A percentile compares a stretch with the other conserved stretches of the same genome.
phyloP scores from a whole-genome alignment of 306 rosid genomes.

The Leucaena leucocephala region DNA sequence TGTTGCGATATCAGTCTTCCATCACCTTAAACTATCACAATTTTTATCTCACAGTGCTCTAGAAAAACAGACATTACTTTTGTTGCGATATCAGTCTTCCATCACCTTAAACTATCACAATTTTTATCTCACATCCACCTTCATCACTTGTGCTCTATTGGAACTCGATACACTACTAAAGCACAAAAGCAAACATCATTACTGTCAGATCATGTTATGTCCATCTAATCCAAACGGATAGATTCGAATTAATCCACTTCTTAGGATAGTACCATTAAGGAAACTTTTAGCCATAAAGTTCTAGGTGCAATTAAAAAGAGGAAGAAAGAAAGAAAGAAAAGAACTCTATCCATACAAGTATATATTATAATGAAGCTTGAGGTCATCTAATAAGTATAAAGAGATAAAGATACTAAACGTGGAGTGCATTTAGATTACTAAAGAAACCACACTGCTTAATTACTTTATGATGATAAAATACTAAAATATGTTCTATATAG shows the following conservation, averaged over 20 bases:
- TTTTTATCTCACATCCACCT: slow-evolving; percentile 30
- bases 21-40: slow-evolving; percentile 38
- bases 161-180: slow-evolving; percentile 56
- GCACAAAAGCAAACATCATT: slow-evolving; percentile 40
- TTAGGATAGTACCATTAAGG: slow-evolving; percentile 20
- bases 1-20: slow-evolving; percentile 35
- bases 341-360: neutral
- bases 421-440: neutral
- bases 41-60: slow-evolving; percentile 34
- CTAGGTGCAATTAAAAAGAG: neutral
- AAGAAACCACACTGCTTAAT: neutral
- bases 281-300: slow-evolving; percentile 2
- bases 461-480: slow-evolving; percentile 22
- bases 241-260: slow-evolving; percentile 14
- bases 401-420: slow-evolving; percentile 2
- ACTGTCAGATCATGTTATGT: slow-evolving; percentile 43
- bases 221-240: slow-evolving; percentile 39
- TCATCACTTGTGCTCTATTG: slow-evolving; percentile 45
- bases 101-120: slow-evolving; percentile 38
- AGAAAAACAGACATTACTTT: slow-evolving; percentile 34
- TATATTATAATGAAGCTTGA: neutral
- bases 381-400: neutral
- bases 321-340: neutral
- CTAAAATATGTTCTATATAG: slow-evolving; percentile 23
- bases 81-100: slow-evolving; percentile 35